Evolutionary conservation across 768 basidiomycete genomes (phyloP), one percentile per base, ranked within the genome.

Genomic region (Pleurotus eryngii): DNA sequence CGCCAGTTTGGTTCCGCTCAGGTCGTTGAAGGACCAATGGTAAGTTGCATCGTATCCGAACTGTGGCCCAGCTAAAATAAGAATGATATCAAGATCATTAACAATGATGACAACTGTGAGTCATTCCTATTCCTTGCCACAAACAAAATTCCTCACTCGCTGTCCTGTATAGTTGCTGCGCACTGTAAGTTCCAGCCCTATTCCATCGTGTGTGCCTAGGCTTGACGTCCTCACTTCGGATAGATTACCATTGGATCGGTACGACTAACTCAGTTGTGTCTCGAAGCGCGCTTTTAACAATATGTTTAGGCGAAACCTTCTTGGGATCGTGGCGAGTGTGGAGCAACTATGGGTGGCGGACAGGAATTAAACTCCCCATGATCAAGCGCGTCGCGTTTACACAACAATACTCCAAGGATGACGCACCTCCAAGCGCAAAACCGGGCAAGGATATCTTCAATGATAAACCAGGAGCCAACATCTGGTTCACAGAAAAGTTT

Each of bases 201-300:
- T 26, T 27, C 27, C 3, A 35, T 35, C 35, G 15, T n/a, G 17
- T 35, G 9, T 2, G 5, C 9, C n/a, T 35, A 50, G 17, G 14
- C 11, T 50, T n/a, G 30, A 35, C 3, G 5, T 24, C 5, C 14
- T 24, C 11, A 15, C 8, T 27, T 49, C 15, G 24, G 2, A 5
- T 50, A 50, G 49, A 50, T 37, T 50, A 50, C 27, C 49, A 50
- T 50, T 50, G 49, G 49, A 50, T 50, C 27, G 49, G 49, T 50
- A 17, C 9, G 49, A 7, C 17, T 35, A 8, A 26, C 12, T 5
- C 24, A 26, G 24, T 6, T n/a, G 5, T 49, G 47, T 11, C 22
- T n/a, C 27, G 6, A 4, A 20, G 17, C 15, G 22, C 4, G 22
- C n/a, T 14, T 22, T 20, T 27, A 37, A 50, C 5, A 24, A 6